phyloP scores from a whole-genome alignment of 768 basidiomycete species.

The Myochromella boudieri region DNA sequence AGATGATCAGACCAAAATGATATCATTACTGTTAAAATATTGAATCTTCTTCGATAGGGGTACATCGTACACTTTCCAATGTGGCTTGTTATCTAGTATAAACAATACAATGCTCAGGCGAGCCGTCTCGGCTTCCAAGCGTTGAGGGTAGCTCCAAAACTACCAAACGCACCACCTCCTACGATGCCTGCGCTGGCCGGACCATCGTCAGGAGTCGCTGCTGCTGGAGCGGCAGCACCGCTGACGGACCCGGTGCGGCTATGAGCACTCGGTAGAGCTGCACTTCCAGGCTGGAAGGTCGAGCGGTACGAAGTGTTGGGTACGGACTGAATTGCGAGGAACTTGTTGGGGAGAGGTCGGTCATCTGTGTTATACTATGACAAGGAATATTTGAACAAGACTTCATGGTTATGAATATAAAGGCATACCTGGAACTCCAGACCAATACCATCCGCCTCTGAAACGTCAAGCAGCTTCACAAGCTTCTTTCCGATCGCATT shows the following conservation, averaged over 20 bases:
- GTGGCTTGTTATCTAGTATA: background rate
- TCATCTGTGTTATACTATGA: constrained; percentile 85
- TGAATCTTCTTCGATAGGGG: background rate
- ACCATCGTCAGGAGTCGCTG: background rate
- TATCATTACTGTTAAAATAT: background rate
- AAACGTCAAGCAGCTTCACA: constrained; percentile 79
- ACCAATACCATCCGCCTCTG: constrained; percentile 81
- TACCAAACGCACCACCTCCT: constrained; percentile 28
- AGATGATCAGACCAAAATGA: no score
- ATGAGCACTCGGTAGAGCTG: constrained; percentile 12
- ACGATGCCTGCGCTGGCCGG: background rate
- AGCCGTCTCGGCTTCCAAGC: constrained; percentile 26
- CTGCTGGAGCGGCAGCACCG: constrained; percentile 1
- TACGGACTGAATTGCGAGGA: constrained; percentile 73
- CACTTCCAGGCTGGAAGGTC: constrained; percentile 50
- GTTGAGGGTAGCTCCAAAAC: constrained; percentile 28
- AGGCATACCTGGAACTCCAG: constrained; percentile 83
- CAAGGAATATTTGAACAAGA: background rate
- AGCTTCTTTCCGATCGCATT: constrained; percentile 85
- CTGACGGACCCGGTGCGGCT: constrained; percentile 18
- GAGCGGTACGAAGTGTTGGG: constrained; percentile 68
- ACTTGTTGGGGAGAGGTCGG: constrained; percentile 77
- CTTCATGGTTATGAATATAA: constrained; percentile 1
- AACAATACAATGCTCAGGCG: background rate
- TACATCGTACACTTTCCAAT: constrained; percentile 5